Percentiles rank a stretch among this genome's conserved stretches.
These are phyloP conservation scores for Colletotrichum sp. DNA, from an alignment of 2,329 filamentous ascomycete species.

Conservation along the genomic window DNA sequence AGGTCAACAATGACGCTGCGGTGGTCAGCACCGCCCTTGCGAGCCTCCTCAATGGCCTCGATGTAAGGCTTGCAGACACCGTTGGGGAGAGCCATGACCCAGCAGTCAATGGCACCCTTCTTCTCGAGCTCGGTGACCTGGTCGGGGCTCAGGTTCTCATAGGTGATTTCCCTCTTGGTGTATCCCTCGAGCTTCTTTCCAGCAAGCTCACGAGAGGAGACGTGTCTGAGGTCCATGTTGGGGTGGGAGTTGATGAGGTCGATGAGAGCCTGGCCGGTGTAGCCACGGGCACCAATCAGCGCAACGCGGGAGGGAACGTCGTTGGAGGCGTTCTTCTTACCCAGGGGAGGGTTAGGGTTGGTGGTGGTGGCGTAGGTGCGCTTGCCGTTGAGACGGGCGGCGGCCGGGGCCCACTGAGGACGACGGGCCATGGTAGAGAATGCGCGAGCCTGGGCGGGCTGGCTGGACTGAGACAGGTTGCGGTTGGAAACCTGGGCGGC, in stretches of 20 bases:
- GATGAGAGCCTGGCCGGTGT: constrained; percentile 91
- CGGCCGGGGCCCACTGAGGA: constrained; percentile 29
- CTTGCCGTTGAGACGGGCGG: constrained; percentile 13
- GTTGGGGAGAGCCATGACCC: constrained; percentile 97
- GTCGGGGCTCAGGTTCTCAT: constrained; percentile 87
- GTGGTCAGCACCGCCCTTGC: constrained; percentile 51
- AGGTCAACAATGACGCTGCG: constrained; percentile 87
- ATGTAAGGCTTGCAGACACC: constrained; percentile 94
- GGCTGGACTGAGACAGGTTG: constrained; percentile 41
- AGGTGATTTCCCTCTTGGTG: constrained; percentile 87
- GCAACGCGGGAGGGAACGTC: constrained; percentile 79
- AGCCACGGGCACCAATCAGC: constrained; percentile 90
- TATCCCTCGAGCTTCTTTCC: constrained; percentile 91
- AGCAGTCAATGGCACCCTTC: constrained; percentile 87
- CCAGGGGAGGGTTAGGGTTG: constrained; percentile 89
- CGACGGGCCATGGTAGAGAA: constrained; percentile 67
- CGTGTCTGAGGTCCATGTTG: constrained; percentile 86
- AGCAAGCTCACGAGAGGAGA: constrained; percentile 90
- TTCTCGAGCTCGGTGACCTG: constrained; percentile 86
- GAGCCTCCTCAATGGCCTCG: constrained; percentile 79
- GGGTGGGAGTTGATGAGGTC: constrained; percentile 87
- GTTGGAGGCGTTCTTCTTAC: constrained; percentile 81
- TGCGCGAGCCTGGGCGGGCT: constrained; percentile 45
- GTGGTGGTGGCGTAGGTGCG: constrained; percentile 56
- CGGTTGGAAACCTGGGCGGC: constrained; percentile 73